Evolutionary conservation across 106 monocot genomes (phyloP), one percentile per base, ranked within the genome.

Genomic region (Phalaenopsis equestris): DNA sequence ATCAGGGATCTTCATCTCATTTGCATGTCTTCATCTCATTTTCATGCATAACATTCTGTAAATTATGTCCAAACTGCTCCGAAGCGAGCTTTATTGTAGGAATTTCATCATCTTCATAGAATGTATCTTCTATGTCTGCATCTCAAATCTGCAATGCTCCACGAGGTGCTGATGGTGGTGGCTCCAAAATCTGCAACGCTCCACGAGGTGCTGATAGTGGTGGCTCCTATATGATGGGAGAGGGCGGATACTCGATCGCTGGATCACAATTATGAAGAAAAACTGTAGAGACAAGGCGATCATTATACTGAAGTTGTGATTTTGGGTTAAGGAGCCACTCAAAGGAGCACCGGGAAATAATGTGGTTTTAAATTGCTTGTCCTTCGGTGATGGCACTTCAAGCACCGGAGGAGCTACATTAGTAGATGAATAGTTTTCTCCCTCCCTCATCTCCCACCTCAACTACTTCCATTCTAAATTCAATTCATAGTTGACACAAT

Each of bases 51-150:
- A 41, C 37, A 70, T 55, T 77, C 42, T 82, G 45, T 10, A 78
- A 41, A 77, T 72, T 78, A 23, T 55, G 2, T 11, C 1, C 36
- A 19, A 77, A 77, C 38, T 82, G 16, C 39, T 77, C 77, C 16
- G 67, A 14, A 65, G 46, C 48, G 18, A 82, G 70, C 24, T 82
- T 46, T 70, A 77, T 77, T 52, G 67, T 77, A 77, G 82, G 82
- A 67, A 82, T 68, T 41, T 82, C 77, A 68, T 83, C 78, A 39
- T 82, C 67, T 48, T 82, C 48, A 83, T 56, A 72, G 73, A 56
- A 83, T n/a, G 41, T 55, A 41, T 82, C 82, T 42, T 82, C 82
- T 21, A 82, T 82, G 41, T 68, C 70, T 70, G 38, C 15, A 39
- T 39, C 70, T 38, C 38, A 37, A 3, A 45, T 75, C 2, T 9